A percentile compares a stretch with the other conserved stretches of the same genome.
These are phyloP conservation scores for Termitomyces sp. DNA, from an alignment of 1,284 basidiomycete genomes.

Conservation along the genomic window DNA sequence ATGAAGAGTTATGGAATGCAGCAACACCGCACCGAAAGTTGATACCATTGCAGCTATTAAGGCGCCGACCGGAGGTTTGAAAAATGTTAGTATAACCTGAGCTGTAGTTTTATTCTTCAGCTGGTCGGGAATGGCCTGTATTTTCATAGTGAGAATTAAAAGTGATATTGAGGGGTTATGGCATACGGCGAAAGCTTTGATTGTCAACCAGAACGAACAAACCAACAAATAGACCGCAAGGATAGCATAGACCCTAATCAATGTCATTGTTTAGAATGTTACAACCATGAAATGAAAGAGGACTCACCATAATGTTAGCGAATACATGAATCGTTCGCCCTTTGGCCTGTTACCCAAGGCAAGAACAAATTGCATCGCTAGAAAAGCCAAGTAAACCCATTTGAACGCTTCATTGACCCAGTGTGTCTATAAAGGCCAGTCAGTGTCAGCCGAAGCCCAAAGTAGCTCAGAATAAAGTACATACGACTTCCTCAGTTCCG, in stretches of 20 bases:
- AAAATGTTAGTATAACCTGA: slow-evolving; percentile 52
- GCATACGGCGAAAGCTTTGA: slow-evolving; percentile 69
- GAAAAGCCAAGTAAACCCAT: slow-evolving; percentile 86
- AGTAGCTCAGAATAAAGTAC: slow-evolving; percentile 23
- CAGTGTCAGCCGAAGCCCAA: not conserved
- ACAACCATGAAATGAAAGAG: not conserved
- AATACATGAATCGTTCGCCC: slow-evolving; percentile 83
- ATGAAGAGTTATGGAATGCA: not conserved
- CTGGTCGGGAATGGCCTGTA: slow-evolving; percentile 51
- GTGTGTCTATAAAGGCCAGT: slow-evolving; percentile 58
- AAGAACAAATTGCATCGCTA: slow-evolving; percentile 87
- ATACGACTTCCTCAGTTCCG: slow-evolving; percentile 58
- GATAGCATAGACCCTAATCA: slow-evolving; percentile 69
- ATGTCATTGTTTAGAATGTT: slow-evolving; percentile 21
- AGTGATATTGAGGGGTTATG: not conserved
- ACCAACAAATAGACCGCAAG: slow-evolving; percentile 77
- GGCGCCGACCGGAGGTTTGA: slow-evolving; percentile 75
- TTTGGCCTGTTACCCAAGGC: slow-evolving; percentile 95
- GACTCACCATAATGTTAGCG: slow-evolving; percentile 68
- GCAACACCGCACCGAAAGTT: slow-evolving; percentile 61
- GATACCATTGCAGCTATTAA: slow-evolving; percentile 86
- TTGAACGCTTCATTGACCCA: slow-evolving; percentile 84
- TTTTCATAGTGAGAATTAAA: slow-evolving; percentile 1
- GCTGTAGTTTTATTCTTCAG: slow-evolving; percentile 44
- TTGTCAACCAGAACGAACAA: slow-evolving; percentile 82